These are phyloP conservation scores for Phaeotremella skinneri DNA, from an alignment of 768 basidiomycete genomes.

Conservation along the genomic window DNA sequence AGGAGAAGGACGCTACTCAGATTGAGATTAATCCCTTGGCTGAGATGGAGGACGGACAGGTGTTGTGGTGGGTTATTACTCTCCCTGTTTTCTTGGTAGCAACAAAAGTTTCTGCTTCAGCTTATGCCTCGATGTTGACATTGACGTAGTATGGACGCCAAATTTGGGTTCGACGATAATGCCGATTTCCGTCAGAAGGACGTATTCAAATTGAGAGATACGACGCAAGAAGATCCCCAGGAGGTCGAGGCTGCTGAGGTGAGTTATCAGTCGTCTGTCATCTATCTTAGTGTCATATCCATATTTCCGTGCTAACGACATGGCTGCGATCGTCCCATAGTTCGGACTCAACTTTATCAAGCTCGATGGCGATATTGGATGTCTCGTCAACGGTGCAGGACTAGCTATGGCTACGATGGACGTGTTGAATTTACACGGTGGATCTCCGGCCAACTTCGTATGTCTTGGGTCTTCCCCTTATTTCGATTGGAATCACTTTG, in stretches of 20 bases:
- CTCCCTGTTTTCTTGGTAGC: no score
- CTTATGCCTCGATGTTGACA: background rate
- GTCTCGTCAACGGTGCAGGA: constrained; percentile 97
- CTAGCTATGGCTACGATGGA: constrained; percentile 99
- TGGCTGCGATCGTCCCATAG: constrained; percentile 12
- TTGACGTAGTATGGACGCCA: constrained; percentile 99
- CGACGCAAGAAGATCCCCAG: constrained; percentile 91
- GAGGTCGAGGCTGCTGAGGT: constrained; percentile 93
- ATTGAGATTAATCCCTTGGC: constrained; percentile 99
- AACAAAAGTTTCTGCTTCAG: no score
- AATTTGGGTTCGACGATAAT: constrained; percentile 99
- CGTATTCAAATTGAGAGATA: constrained; percentile 81
- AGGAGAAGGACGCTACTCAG: constrained; percentile 98
- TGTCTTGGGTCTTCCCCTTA: constrained; percentile 6
- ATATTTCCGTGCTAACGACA: background rate
- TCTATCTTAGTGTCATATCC: background rate
- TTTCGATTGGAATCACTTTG: background rate
- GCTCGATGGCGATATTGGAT: constrained; percentile 94
- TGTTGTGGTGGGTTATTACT: constrained; percentile 81
- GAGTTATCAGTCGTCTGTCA: constrained; percentile 4
- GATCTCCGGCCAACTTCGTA: constrained; percentile 88
- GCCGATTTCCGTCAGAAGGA: constrained; percentile 96
- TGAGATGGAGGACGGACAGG: constrained; percentile 82
- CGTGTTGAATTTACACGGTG: constrained; percentile 92
- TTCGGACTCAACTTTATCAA: constrained; percentile 98